phyloP scores from a whole-genome alignment of 768 basidiomycete species.

The Phaeotremella skinneri region DNA sequence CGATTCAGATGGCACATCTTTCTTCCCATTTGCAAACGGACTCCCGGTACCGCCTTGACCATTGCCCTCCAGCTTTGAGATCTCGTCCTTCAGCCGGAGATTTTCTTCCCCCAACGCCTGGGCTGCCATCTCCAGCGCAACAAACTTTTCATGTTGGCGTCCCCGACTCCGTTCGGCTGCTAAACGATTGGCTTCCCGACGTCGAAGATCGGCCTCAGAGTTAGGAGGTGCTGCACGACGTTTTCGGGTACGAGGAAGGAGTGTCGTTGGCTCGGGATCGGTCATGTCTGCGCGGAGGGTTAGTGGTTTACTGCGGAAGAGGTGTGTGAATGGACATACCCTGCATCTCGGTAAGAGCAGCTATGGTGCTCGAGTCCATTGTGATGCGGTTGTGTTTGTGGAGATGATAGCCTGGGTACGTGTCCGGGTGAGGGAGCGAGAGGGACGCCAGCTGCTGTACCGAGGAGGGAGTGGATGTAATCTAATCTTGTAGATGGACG shows the following conservation, averaged over 20 bases:
- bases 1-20: not conserved
- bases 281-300: not conserved
- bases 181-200: conserved; percentile 49
- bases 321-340: not conserved
- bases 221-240: conserved; percentile 10
- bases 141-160: conserved; percentile 32
- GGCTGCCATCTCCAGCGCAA: conserved; percentile 30
- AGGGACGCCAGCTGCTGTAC: not conserved
- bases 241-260: not conserved
- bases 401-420: conserved; percentile 11
- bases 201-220: conserved; percentile 35
- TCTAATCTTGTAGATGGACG: too few relatives aligned
- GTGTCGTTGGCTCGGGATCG: not conserved
- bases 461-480: too few relatives aligned
- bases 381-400: conserved; percentile 1
- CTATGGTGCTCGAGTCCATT: conserved; percentile 4
- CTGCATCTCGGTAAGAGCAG: not conserved
- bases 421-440: not conserved
- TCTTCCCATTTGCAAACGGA: not conserved
- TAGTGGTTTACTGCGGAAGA: not conserved
- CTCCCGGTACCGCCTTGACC: conserved; percentile 4
- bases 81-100: conserved; percentile 28
- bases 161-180: conserved; percentile 46
- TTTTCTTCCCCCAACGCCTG: conserved; percentile 40
- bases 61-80: conserved; percentile 19